Evolutionary conservation across 768 basidiomycete species (phyloP).

Genomic region (Phlebiopsis flavidoalba): DNA sequence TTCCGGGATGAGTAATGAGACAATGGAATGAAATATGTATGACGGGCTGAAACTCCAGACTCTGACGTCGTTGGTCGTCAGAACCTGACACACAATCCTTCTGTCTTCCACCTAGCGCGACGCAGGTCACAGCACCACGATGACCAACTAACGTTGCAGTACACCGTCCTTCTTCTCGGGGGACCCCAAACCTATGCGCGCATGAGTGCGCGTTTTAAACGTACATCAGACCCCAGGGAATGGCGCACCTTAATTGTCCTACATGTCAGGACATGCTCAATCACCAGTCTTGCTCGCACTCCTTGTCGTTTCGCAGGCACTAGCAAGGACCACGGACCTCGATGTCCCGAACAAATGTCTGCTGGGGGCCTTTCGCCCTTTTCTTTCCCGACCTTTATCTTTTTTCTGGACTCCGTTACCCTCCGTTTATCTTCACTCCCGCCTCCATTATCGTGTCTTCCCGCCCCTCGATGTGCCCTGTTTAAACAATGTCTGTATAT

Average conservation of each 20-base stretch:
- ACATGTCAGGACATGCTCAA: slow-evolving; percentile 92
- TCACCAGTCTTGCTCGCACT: slow-evolving; percentile 87
- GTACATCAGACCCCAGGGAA: no score
- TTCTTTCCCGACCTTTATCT: no score
- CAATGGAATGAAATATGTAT: neutral
- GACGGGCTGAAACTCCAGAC: slow-evolving; percentile 55
- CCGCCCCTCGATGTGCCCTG: slow-evolving; percentile 98
- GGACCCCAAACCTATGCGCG: slow-evolving; percentile 79
- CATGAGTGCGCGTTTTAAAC: no score
- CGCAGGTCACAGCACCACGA: slow-evolving; percentile 87
- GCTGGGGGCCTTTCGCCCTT: slow-evolving; percentile 54
- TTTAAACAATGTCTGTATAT: slow-evolving; percentile 89
- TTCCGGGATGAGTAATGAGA: neutral
- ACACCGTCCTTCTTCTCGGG: slow-evolving; percentile 82
- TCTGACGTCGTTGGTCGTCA: slow-evolving; percentile 83
- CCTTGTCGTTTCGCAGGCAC: slow-evolving; percentile 85
- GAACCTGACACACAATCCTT: slow-evolving; percentile 95
- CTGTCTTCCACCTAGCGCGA: slow-evolving; percentile 90
- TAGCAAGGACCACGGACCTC: neutral
- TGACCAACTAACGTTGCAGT: slow-evolving; percentile 91
- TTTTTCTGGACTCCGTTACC: no score
- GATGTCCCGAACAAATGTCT: neutral
- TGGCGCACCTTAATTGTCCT: slow-evolving; percentile 84
- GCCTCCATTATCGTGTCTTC: slow-evolving; percentile 92
- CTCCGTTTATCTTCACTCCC: no score